Base-by-base conservation (phyloP, 2,329 filamentous ascomycete species). In the Rutstroemia sydowiana region DNA sequence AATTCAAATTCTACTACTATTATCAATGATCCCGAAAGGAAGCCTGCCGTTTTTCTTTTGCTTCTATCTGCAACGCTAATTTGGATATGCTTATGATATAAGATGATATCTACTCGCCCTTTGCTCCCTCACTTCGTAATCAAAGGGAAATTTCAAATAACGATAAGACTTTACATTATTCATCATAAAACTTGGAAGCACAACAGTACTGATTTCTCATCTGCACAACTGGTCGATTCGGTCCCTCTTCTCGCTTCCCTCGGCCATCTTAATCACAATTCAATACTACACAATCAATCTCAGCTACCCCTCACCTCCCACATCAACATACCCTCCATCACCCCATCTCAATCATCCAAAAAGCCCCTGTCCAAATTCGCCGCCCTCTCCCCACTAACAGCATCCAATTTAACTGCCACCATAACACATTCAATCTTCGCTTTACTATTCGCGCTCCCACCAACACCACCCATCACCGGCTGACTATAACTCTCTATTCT, bases 381-480 rank as follows among this genome's bases (percentile, higher is more conserved):
- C 10, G 75, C 75, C 55, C 75, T 73, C 68, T 92, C 81, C 7
- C 75, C 76, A 48, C 76, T 84, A 59, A 82, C 78, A 0, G 84
- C 85, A 59, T 95, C 86, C 23, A 95, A 65, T 67, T 87, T 89
- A 31, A 91, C 86, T 1, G 82, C 87, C 14, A 86, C 75, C 45
- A 95, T 75, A 20, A 88, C 75, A 53, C 88, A 85, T 69, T 92
- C 85, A 51, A 84, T 74, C 2, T 73, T 72, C 34, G 71, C 73
- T 62, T 75, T 80, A 45, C 75, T 75, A 45, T 20, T 31, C n/a
- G 42, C n/a, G 13, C 8, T 32, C 90, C 86, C 1, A 82, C 87
- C n/a, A 85, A 75, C 46, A 95, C 74, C 21, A 88, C 75, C 54
- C 88, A 84, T 69, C 34, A 9, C 3, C 32, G 71, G 73, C 62